Base-by-base conservation (phyloP, 768 basidiomycete genomes). In the Nevesoporus exiguus region DNA sequence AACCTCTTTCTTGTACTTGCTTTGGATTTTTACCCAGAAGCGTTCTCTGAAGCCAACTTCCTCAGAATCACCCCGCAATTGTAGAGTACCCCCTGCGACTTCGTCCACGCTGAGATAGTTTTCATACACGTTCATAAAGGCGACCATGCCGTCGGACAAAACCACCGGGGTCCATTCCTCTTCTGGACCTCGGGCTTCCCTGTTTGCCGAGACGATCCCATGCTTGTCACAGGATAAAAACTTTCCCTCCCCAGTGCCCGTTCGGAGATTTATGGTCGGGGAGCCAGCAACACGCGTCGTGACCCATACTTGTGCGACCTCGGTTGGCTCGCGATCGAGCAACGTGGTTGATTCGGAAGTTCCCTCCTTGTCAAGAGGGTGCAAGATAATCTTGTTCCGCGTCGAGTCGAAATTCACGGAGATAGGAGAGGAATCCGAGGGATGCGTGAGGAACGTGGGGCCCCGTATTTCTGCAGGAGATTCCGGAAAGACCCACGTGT, bases 91-190 rank as follows among this genome's bases (percentile, higher is more conserved):
- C 21, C 93, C 92, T 8, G 93, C 92, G 27, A 89, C 84, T 63
- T 94, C 90, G 61, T 96, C 93, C 40, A 95, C 75, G 48, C 83
- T 71, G 41, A 97, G 80, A 69, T 90, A 94, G 65, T 87, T 95
- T 66, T 93, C 91, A 64, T 95, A 94, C 10, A 90, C 77, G 70
- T 86, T 93, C 83, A 85, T 85, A 66, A 94, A 88, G 7, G 90
- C 88, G 45, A 89, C 83, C 86, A 93, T 90, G 39, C 90, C 90
- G 55, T 89, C 90, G 10, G 88, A 83, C 22, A 90, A 71, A 52
- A 93, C 74, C 24, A 92, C 80, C 15, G 93, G 88, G 3, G 88
- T 89, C 90, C 93, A 97, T 70, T 95, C 93, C 70, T 97, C 93
- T 70, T 96, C 91, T 5, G 90, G 88, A 2, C 93, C 94, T 30